A percentile compares a stretch with the other conserved stretches of the same genome.
Conservation (phyloP, 2,329 filamentous ascomycete genomes). For the Fusarium torreyae region DNA sequence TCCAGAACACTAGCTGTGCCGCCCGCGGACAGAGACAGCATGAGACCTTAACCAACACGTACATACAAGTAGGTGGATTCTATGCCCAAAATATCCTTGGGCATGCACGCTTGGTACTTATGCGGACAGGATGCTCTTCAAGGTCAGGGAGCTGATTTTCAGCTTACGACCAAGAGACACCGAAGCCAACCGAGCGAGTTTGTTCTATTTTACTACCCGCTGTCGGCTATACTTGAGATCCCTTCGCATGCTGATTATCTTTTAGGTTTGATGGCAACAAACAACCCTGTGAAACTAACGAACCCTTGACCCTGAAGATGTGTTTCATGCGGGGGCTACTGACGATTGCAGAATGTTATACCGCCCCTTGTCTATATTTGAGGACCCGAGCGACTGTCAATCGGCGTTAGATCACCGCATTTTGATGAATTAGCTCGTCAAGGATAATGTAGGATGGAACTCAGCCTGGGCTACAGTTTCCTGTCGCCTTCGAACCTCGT, state of each 20-base stretch:
- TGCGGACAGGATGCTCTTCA: background rate
- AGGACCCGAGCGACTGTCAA: slow-evolving; percentile 21
- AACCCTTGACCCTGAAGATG: slow-evolving; percentile 33
- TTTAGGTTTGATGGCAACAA: slow-evolving; percentile 28
- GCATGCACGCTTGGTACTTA: slow-evolving; percentile 6
- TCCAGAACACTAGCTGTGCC: slow-evolving; percentile 28
- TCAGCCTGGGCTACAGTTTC: background rate
- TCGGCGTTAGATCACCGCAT: slow-evolving; percentile 11
- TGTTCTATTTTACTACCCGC: background rate
- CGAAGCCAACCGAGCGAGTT: background rate
- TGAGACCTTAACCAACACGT: slow-evolving; percentile 8
- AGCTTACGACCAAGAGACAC: background rate
- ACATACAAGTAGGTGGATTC: slow-evolving; percentile 9
- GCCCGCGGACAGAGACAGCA: slow-evolving; percentile 22
- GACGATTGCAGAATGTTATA: slow-evolving; percentile 24
- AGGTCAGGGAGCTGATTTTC: background rate
- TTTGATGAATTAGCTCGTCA: background rate
- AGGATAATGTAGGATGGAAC: background rate
- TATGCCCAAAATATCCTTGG: slow-evolving; percentile 6
- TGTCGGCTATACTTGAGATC: background rate
- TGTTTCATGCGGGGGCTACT: slow-evolving; percentile 41
- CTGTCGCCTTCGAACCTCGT: background rate
- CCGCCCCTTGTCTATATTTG: slow-evolving; percentile 25
- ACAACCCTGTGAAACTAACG: slow-evolving; percentile 11
- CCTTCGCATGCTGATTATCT: slow-evolving; percentile 29